These are phyloP conservation scores for Clarireedia homoeocarpa DNA, from an alignment of 2,329 filamentous ascomycete species.

Conservation along the genomic window DNA sequence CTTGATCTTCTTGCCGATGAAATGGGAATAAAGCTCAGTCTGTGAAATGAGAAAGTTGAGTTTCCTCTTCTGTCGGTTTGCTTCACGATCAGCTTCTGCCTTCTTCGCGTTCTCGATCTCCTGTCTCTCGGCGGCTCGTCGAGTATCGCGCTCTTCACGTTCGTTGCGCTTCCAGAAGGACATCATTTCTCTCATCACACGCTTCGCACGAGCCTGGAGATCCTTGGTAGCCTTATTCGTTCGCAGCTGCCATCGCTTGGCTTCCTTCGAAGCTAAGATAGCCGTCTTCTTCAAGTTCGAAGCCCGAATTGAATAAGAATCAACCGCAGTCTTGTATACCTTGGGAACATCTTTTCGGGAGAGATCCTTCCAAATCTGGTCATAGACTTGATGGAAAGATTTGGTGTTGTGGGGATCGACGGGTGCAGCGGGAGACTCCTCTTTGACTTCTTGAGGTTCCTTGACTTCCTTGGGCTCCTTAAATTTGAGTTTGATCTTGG, in stretches of 20 bases:
- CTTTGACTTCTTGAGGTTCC: conserved; percentile 31
- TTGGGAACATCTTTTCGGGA: conserved; percentile 91
- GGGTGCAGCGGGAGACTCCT: conserved; percentile 34
- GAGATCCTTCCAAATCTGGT: conserved; percentile 94
- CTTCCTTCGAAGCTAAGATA: conserved; percentile 92
- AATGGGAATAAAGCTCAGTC: conserved; percentile 97
- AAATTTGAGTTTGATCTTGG: conserved; percentile 48
- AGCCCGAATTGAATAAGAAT: conserved; percentile 77
- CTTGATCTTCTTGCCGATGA: conserved; percentile 99
- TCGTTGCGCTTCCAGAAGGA: conserved; percentile 99
- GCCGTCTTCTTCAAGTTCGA: conserved; percentile 98
- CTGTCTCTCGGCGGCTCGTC: conserved; percentile 89
- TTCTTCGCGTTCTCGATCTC: conserved; percentile 95
- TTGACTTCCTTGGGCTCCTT: conserved; percentile 28
- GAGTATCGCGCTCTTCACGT: conserved; percentile 87
- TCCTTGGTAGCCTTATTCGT: conserved; percentile 99
- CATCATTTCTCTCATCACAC: conserved; percentile 99
- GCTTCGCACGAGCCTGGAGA: conserved; percentile 90
- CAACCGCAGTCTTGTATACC: conserved; percentile 78
- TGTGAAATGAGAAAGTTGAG: conserved; percentile 99
- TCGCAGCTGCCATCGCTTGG: conserved; percentile 90
- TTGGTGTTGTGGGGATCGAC: conserved; percentile 64
- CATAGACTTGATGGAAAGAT: conserved; percentile 93
- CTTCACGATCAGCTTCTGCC: conserved; percentile 94
- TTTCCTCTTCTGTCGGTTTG: conserved; percentile 94